Evolutionary conservation across 768 basidiomycete species (phyloP).

Genomic region (Tulasnella sp.): DNA sequence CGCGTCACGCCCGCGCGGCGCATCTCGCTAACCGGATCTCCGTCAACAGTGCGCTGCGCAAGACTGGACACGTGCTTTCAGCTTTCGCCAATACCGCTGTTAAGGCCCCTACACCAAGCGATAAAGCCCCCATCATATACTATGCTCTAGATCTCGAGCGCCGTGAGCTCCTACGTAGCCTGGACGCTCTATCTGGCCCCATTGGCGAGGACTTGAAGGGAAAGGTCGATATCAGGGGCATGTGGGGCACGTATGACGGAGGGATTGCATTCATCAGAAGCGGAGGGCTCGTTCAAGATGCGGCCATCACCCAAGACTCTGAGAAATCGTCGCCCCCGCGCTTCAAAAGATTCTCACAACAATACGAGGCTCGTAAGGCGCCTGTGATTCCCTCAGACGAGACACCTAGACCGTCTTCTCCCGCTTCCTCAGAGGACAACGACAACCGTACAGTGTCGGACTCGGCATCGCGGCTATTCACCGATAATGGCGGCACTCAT

Average conservation of each 20-base stretch:
- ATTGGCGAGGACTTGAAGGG: slow-evolving; percentile 48
- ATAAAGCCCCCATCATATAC: slow-evolving; percentile 54
- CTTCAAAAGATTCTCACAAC: background rate
- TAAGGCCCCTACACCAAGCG: slow-evolving; percentile 12
- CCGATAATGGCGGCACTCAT: background rate
- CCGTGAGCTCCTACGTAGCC: slow-evolving; percentile 71
- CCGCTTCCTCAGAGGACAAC: background rate
- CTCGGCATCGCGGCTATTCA: background rate
- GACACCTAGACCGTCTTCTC: background rate
- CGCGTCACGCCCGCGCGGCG: too few species aligned
- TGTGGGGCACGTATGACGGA: slow-evolving; percentile 87
- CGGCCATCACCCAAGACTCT: background rate
- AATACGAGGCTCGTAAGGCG: background rate
- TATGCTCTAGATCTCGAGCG: slow-evolving; percentile 91
- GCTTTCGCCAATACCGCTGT: slow-evolving; percentile 43
- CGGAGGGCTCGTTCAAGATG: slow-evolving; percentile 39
- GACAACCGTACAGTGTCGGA: background rate
- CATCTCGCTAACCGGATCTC: background rate
- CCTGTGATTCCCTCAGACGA: too few species aligned
- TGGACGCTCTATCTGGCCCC: slow-evolving; percentile 50
- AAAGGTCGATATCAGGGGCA: slow-evolving; percentile 70
- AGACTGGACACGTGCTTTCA: slow-evolving; percentile 74
- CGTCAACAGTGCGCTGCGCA: slow-evolving; percentile 58
- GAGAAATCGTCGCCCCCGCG: background rate
- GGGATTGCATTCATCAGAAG: slow-evolving; percentile 70